phyloP scores from a whole-genome alignment of 1,284 basidiomycete genomes.

The Ustanciosporium gigantosporum region DNA sequence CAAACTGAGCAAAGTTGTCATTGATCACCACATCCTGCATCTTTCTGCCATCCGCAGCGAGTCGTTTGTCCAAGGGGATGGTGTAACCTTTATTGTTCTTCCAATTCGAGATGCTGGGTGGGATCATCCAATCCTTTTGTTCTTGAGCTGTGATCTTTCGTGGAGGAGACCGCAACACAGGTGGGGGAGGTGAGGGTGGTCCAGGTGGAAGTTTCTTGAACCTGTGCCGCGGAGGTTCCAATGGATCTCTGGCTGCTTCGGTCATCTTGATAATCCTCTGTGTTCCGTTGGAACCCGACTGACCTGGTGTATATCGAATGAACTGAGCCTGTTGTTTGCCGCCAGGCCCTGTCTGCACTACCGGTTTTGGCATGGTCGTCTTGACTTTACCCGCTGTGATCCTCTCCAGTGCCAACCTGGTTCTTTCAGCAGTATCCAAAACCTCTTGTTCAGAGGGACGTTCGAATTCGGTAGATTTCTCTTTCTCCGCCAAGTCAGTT shows the following conservation, averaged over 20 bases:
- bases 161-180: constrained; percentile 93
- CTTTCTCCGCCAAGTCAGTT: constrained; percentile 73
- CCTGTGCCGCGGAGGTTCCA: constrained; percentile 95
- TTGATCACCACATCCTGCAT: constrained; percentile 98
- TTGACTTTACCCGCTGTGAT: constrained; percentile 94
- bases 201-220: constrained; percentile 97
- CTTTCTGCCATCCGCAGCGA: constrained; percentile 95
- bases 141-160: constrained; percentile 93
- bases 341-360: constrained; percentile 36
- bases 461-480: constrained; percentile 71
- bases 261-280: constrained; percentile 99
- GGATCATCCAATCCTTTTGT: constrained; percentile 99
- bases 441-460: constrained; percentile 90
- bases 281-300: constrained; percentile 72
- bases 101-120: constrained; percentile 99
- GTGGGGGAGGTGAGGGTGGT: constrained; percentile 92
- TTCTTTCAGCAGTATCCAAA: constrained; percentile 83
- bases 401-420: constrained; percentile 86
- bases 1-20: constrained; percentile 98
- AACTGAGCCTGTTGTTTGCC: constrained; percentile 65
- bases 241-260: constrained; percentile 75
- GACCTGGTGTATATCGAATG: constrained; percentile 93
- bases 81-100: constrained; percentile 99
- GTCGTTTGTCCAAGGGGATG: constrained; percentile 94
- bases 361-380: constrained; percentile 77